Conservation (phyloP, 2,329 filamentous ascomycete genomes). For the Talaromyces rugulosus region DNA sequence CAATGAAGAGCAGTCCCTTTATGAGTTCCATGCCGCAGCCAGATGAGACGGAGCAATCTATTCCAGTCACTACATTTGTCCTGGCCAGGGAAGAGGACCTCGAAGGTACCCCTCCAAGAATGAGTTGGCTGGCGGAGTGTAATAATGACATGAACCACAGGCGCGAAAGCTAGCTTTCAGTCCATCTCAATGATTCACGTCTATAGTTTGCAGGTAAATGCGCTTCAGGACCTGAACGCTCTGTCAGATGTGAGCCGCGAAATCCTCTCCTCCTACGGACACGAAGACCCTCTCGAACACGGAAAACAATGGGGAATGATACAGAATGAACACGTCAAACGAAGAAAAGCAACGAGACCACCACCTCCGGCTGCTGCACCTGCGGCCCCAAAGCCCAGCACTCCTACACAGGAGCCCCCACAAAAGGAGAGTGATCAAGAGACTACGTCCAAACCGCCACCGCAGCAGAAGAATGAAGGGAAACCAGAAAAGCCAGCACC, state of each 20-base stretch:
- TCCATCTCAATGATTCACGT: constrained; percentile 76
- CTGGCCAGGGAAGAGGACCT: constrained; percentile 71
- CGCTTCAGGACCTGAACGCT: constrained; percentile 66
- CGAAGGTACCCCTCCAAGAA: constrained; percentile 48
- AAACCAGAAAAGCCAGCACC: constrained; percentile 27
- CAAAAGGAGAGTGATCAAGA: constrained; percentile 3
- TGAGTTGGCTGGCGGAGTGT: neutral
- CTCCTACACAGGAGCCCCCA: constrained; percentile 32
- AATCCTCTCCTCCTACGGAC: constrained; percentile 51
- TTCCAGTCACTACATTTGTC: constrained; percentile 57
- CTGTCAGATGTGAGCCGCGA: constrained; percentile 67
- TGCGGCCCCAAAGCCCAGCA: constrained; percentile 7
- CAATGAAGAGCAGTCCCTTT: constrained; percentile 61
- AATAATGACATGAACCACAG: constrained; percentile 38
- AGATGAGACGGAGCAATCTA: constrained; percentile 41
- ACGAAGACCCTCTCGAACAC: constrained; percentile 57
- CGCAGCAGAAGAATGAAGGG: constrained; percentile 20
- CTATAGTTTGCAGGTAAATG: constrained; percentile 74
- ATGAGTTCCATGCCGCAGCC: constrained; percentile 63
- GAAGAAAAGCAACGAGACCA: constrained; percentile 40
- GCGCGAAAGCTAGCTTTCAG: constrained; percentile 63
- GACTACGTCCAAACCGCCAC: constrained; percentile 13
- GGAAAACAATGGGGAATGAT: constrained; percentile 69
- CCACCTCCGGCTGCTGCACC: constrained; percentile 27
- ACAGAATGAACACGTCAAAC: constrained; percentile 64